These are phyloP conservation scores for Tolypocladium capitatum DNA, from an alignment of 2,329 filamentous ascomycete genomes.

Conservation along the genomic window DNA sequence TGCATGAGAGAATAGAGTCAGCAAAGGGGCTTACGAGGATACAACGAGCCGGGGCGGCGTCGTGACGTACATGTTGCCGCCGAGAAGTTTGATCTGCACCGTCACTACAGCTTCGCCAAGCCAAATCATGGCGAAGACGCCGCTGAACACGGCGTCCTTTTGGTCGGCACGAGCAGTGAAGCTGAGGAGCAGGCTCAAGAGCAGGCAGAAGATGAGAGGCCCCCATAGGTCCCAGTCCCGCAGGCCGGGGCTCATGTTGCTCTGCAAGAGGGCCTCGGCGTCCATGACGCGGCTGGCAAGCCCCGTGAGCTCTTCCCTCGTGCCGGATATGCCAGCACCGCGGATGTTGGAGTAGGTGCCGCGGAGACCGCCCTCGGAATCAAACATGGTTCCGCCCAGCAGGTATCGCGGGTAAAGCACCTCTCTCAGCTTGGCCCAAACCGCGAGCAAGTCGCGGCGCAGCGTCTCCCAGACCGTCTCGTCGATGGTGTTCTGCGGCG, in stretches of 20 bases:
- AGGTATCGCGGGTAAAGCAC: conserved; percentile 94
- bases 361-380: conserved; percentile 37
- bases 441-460: conserved; percentile 75
- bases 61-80: conserved; percentile 80
- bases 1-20: conserved; percentile 25
- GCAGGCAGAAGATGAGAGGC: conserved; percentile 82
- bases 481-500: conserved; percentile 87
- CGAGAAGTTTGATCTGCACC: conserved; percentile 91
- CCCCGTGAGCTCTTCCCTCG: conserved; percentile 47
- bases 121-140: conserved; percentile 95
- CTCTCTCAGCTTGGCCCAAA: conserved; percentile 97
- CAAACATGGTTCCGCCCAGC: conserved; percentile 56
- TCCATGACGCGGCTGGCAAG: conserved; percentile 50
- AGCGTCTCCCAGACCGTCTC: conserved; percentile 97
- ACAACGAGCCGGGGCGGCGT: not conserved
- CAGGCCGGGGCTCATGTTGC: conserved; percentile 75
- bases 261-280: conserved; percentile 47
- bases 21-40: not conserved
- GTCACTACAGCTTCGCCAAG: conserved; percentile 93
- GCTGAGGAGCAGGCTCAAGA: conserved; percentile 78
- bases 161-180: conserved; percentile 68
- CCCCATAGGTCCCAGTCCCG: conserved; percentile 99
- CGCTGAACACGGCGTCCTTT: conserved; percentile 81
- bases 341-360: conserved; percentile 50
- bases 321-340: conserved; percentile 43